phyloP scores from a whole-genome alignment of 2,329 filamentous ascomycete genomes.

The Verticillium dahliae region DNA sequence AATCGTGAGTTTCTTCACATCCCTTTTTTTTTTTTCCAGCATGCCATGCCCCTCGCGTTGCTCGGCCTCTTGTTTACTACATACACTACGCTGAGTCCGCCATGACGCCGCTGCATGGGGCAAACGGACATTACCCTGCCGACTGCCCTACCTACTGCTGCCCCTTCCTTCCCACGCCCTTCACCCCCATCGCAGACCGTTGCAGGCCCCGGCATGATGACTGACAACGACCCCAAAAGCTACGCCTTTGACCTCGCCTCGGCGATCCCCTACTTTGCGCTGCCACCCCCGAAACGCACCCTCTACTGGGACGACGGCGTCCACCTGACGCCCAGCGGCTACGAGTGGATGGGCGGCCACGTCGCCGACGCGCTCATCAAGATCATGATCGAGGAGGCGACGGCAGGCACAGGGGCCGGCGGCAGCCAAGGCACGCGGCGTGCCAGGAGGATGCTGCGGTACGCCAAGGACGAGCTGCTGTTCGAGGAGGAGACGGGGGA shows the following conservation, averaged over 20 bases:
- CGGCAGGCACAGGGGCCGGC: neutral
- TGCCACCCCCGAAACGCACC: conserved; percentile 36
- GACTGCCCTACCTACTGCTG: no score
- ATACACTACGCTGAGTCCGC: no score
- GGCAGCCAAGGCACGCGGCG: conserved; percentile 8
- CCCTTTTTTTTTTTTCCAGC: neutral
- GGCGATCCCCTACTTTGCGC: conserved; percentile 45
- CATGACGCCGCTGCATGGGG: no score
- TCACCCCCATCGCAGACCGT: neutral
- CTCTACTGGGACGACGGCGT: conserved; percentile 56
- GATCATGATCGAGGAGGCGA: conserved; percentile 25
- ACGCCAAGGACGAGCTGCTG: conserved; percentile 27
- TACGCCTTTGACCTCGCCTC: conserved; percentile 49
- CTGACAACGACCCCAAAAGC: conserved; percentile 15
- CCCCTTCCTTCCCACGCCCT: neutral
- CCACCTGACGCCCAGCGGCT: conserved; percentile 52
- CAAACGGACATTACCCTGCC: no score
- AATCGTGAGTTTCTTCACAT: conserved; percentile 39
- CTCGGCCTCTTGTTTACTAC: no score
- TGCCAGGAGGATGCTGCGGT: conserved; percentile 17
- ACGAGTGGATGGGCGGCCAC: conserved; percentile 54
- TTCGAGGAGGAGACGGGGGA: conserved; percentile 46
- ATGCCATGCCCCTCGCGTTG: no score
- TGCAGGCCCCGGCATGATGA: neutral
- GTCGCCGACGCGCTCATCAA: conserved; percentile 47